These are phyloP conservation scores for Acarospora socialis DNA, from an alignment of 2,329 filamentous ascomycete species.

Conservation along the genomic window DNA sequence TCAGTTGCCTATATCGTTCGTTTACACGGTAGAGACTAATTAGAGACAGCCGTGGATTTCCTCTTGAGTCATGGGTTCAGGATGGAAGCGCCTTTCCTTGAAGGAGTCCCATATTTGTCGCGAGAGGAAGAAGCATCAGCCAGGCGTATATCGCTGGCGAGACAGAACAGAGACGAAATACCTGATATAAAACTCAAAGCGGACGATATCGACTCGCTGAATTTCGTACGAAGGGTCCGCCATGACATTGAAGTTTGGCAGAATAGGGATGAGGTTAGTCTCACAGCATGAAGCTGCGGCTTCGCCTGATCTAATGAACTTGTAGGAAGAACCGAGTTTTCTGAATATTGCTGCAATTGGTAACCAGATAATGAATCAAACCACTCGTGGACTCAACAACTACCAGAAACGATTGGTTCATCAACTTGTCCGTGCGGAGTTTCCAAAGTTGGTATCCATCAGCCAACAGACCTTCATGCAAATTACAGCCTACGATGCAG, in stretches of 20 bases:
- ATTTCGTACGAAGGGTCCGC: conserved; percentile 30
- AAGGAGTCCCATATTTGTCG: conserved; percentile 49
- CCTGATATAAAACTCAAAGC: conserved; percentile 35
- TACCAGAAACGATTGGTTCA: conserved; percentile 53
- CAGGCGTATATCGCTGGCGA: conserved; percentile 27
- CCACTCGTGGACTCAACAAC: conserved; percentile 30
- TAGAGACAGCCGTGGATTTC: conserved; percentile 41
- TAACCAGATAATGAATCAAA: conserved; percentile 3
- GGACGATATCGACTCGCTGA: conserved; percentile 37
- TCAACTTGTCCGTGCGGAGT: conserved; percentile 51
- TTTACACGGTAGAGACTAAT: too few relatives aligned
- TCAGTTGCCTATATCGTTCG: conserved; percentile 16
- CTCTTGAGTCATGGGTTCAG: conserved; percentile 44
- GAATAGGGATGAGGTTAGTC: too few relatives aligned
- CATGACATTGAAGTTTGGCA: conserved; percentile 9
- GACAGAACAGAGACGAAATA: conserved; percentile 15
- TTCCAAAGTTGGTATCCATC: conserved; percentile 26
- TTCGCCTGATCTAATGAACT: too few relatives aligned
- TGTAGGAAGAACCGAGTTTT: conserved; percentile 15
- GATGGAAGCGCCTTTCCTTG: conserved; percentile 39
- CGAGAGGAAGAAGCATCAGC: conserved; percentile 40
- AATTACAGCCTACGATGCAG: conserved; percentile 24
- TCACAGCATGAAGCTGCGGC: not conserved
- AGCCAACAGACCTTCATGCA: conserved; percentile 26
- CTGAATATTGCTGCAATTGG: conserved; percentile 21